Base-by-base conservation (phyloP, 2,329 filamentous ascomycete genomes). In the Botrytis byssoidea region DNA sequence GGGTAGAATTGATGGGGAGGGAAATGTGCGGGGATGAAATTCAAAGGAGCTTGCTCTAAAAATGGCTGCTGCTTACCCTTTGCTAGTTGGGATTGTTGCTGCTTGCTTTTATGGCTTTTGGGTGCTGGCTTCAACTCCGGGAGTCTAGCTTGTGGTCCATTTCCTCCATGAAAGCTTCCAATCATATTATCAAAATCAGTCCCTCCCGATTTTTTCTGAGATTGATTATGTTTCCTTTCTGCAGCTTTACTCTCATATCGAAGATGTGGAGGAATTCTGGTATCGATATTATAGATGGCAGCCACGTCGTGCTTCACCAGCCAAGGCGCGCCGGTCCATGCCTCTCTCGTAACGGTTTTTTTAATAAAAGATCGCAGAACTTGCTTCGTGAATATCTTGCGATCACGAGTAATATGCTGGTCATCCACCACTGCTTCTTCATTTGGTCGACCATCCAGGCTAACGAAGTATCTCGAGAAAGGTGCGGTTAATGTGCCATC, bases 291-390 rank as follows among this genome's bases (percentile, higher is more conserved):
- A 82, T 96, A 97, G 76, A 91, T 88, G 64, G 90, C 89, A 1
- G 96, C 96, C 74, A 97, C 90, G 71, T 94, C 91, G 51, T 92
- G 88, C 83, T 97, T 98, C 29, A 98, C 95, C 72, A 97, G 85
- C 96, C 96, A 99, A 0, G 96, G 95, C 0, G 96, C 96, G n/a
- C 95, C 95, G 75, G 91, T 95, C 94, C 95, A 98, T 6, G 94
- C 89, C 80, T 98, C 96, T 75, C 95, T 87, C 2, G 91, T 92
- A n/a, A 98, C 92, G 0, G 94, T 96, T 82, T 97, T 95, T 81
- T 97, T 97, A 76, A 99, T 93, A 77, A 98, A 99, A 9, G 94
- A 94, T 48, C 95, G 91, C 59, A 99, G 86, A 82, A 98, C 95
- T 67, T 95, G 91, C 83, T 99, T 98, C 42, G 95, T 98, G 81